phyloP scores from a whole-genome alignment of 148 eudicot species.

The Dianthus caryophyllus region DNA sequence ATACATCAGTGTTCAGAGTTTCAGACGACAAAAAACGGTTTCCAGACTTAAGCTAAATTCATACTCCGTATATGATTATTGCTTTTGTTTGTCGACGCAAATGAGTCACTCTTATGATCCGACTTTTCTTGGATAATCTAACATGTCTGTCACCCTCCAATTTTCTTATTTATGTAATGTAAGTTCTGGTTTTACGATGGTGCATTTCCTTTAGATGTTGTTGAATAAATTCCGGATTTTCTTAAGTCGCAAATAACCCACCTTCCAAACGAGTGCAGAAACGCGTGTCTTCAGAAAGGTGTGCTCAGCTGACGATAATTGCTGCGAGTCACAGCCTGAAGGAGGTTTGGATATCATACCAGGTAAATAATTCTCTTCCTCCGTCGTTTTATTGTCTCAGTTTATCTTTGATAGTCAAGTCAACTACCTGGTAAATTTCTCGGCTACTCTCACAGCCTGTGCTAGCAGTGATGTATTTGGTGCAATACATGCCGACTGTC shows the following conservation, averaged over 20 bases:
- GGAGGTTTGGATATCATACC: slow-evolving; percentile 97
- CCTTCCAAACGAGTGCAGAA: slow-evolving; percentile 40
- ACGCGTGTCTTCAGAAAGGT: slow-evolving; percentile 78
- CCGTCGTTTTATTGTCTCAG: neutral
- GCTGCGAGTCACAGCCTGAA: slow-evolving; percentile 92
- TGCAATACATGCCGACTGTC: slow-evolving; percentile 81
- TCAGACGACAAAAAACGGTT: neutral
- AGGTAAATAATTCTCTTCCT: slow-evolving; percentile 40
- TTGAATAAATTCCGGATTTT: slow-evolving; percentile 6
- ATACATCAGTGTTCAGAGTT: too few relatives aligned
- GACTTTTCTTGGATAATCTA: neutral
- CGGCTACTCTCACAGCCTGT: slow-evolving; percentile 64
- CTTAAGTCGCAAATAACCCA: neutral
- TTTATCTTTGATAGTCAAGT: too few relatives aligned
- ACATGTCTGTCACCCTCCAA: neutral
- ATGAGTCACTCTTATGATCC: neutral
- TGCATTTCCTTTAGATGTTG: neutral
- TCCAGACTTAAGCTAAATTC: neutral
- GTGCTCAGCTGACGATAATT: slow-evolving; percentile 81
- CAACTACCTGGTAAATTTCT: slow-evolving; percentile 13
- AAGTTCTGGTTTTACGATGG: neutral
- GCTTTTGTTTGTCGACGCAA: neutral
- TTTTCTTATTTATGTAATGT: neutral
- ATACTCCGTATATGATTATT: neutral
- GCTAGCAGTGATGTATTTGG: slow-evolving; percentile 87